These are phyloP conservation scores for Fusarium nanum DNA, from an alignment of 2,329 filamentous ascomycete species.

Conservation along the genomic window DNA sequence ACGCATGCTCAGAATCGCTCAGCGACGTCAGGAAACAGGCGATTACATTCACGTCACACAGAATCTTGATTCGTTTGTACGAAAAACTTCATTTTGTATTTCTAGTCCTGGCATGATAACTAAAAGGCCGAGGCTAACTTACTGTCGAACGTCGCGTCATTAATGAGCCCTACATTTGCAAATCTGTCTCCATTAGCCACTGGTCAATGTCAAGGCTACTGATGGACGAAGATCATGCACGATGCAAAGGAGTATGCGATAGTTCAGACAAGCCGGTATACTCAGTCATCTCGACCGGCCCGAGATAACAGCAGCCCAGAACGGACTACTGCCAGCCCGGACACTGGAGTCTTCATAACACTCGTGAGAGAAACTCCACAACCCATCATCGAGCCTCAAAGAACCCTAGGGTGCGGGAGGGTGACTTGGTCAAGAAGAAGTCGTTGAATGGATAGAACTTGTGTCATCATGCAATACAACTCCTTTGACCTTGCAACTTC, in stretches of 20 bases:
- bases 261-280: constrained; percentile 73
- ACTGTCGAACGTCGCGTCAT: background rate
- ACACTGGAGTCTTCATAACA: constrained; percentile 73
- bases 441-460: constrained; percentile 83
- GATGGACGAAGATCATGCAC: background rate
- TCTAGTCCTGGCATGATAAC: background rate
- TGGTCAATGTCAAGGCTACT: background rate
- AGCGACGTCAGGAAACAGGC: background rate
- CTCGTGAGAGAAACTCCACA: constrained; percentile 73
- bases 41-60: background rate
- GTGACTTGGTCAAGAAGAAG: constrained; percentile 74
- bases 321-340: constrained; percentile 63
- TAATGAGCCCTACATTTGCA: background rate
- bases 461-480: constrained; percentile 52
- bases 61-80: background rate
- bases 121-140: background rate
- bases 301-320: constrained; percentile 58
- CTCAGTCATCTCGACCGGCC: constrained; percentile 74
- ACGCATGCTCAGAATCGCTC: background rate
- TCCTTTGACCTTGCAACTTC: constrained; percentile 1
- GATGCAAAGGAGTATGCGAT: constrained; percentile 14
- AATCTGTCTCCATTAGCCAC: constrained; percentile 29
- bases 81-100: background rate
- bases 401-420: constrained; percentile 75
- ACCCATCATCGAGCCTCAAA: constrained; percentile 70